Percentiles rank a stretch among this genome's conserved stretches.
Evolutionary conservation across 805 yeast genomes (phyloP).

Genomic region (Nakazawaea sp.): DNA sequence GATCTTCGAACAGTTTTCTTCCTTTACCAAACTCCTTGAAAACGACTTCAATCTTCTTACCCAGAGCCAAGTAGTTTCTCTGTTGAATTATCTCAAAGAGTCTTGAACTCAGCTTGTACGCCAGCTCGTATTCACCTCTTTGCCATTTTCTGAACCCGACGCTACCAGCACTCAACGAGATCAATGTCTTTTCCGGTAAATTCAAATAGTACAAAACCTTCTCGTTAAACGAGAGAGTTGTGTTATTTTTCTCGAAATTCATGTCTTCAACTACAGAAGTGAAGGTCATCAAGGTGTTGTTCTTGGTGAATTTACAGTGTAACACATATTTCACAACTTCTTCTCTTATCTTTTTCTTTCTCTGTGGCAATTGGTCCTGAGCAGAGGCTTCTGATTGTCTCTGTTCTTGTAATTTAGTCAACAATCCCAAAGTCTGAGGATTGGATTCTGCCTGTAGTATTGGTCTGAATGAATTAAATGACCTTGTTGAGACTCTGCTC

Average conservation of each 20-base stretch:
- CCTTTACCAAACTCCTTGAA: conserved; percentile 85
- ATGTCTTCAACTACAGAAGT: conserved; percentile 63
- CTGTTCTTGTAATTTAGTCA: conserved; percentile 13
- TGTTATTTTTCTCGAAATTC: conserved; percentile 50
- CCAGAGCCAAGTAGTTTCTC: conserved; percentile 37
- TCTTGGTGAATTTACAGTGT: conserved; percentile 71
- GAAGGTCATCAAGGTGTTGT: conserved; percentile 77
- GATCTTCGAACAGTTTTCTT: conserved; percentile 77
- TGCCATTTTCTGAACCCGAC: conserved; percentile 87
- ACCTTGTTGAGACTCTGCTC: background rate
- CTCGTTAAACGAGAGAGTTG: conserved; percentile 52
- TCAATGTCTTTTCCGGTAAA: conserved; percentile 68
- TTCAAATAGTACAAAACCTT: conserved; percentile 71
- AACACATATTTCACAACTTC: conserved; percentile 57
- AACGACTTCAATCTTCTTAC: conserved; percentile 64
- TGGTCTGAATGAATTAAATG: background rate
- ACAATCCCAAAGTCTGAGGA: background rate
- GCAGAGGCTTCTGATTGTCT: too few species aligned
- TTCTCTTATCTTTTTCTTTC: conserved; percentile 12
- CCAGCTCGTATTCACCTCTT: conserved; percentile 90
- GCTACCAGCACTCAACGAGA: conserved; percentile 73
- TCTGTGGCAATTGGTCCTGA: conserved; percentile 5
- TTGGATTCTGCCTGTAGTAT: background rate
- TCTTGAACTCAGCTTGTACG: conserved; percentile 73
- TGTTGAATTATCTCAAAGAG: conserved; percentile 69